phyloP scores from a whole-genome alignment of 495 filamentous ascomycete genomes.

The Baudoinia panamericana region DNA sequence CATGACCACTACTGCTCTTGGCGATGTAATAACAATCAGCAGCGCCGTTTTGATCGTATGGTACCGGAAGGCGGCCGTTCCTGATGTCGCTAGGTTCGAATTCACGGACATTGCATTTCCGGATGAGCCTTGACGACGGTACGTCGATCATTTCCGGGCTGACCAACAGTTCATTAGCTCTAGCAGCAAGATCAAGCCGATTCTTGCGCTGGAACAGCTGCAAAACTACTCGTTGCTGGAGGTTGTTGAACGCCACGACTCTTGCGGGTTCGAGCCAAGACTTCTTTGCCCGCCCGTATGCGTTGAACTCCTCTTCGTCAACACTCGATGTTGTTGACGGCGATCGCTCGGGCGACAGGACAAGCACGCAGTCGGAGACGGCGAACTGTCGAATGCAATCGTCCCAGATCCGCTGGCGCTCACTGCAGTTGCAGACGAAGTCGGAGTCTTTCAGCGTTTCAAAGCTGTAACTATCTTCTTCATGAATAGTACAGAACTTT shows the following conservation, averaged over 20 bases:
- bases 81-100: conserved; percentile 34
- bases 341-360: conserved; percentile 19
- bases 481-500: conserved; percentile 40
- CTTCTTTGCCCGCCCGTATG: not conserved
- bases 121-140: conserved; percentile 40
- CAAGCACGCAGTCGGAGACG: conserved; percentile 46
- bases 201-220: no score
- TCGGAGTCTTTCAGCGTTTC: conserved; percentile 38
- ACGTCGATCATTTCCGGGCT: conserved; percentile 28
- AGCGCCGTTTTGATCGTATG: conserved; percentile 28
- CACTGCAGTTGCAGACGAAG: conserved; percentile 24
- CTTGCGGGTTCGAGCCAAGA: not conserved
- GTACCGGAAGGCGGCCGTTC: conserved; percentile 47
- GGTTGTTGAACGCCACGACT: conserved; percentile 36
- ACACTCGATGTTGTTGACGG: not conserved
- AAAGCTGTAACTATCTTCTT: conserved; percentile 33
- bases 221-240: no score
- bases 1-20: no score
- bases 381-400: conserved; percentile 23
- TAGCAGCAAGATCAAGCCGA: conserved; percentile 31
- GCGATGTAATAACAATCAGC: no score
- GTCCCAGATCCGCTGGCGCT: conserved; percentile 18
- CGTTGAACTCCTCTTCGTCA: not conserved
- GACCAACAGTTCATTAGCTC: conserved; percentile 30
- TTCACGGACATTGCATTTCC: conserved; percentile 47